Base-by-base conservation (phyloP, 2,329 filamentous ascomycete genomes). In the Colletotrichum sp. region DNA sequence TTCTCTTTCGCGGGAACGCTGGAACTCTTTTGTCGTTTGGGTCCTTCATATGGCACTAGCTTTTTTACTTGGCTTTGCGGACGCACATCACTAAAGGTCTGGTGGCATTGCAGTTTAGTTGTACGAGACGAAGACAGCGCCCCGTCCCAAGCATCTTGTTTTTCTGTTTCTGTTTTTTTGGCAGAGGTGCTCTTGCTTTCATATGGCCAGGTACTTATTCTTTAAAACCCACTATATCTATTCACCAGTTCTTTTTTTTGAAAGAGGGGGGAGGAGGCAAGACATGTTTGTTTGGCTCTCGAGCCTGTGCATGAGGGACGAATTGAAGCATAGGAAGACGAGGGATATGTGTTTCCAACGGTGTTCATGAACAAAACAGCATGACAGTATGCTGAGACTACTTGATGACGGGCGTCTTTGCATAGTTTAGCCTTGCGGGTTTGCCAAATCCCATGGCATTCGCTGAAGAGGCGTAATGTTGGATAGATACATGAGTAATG, bases 401-500 rank as follows among this genome's bases (percentile, higher is more conserved):
- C 65, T 69, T 68, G 64, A 75, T 69, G 64, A 69, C 71, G 64
- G 71, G 65, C 70, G 70, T 57, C 64, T 52, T 63, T 66, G 66
- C 59, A 21, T 73, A 73, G 32, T 26, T 57, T 65, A 65, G 70
- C 59, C 72, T 72, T 36, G 34, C 28, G 74, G 74, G 64, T 59
- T 18, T 39, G 10, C 43, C 34, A 64, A 65, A 43, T 60, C 70
- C 55, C 30, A 16, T 18, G 30, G 59, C 59, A 21, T 28, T 48
- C 34, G 34, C 63, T 36, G 34, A 64, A 21, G 68, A 65, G 60
- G 66, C 59, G 74, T 59, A 63, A 69, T 75, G 70, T 75, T 75
- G 64, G 74, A 73, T 73, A 75, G 70, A 73, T 60, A 75, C 48
- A 74, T 75, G 74, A 74, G 74, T 75, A 75, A 75, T 75, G 74